Base-by-base conservation (phyloP, 805 yeast species). In the Candida multigemmis region DNA sequence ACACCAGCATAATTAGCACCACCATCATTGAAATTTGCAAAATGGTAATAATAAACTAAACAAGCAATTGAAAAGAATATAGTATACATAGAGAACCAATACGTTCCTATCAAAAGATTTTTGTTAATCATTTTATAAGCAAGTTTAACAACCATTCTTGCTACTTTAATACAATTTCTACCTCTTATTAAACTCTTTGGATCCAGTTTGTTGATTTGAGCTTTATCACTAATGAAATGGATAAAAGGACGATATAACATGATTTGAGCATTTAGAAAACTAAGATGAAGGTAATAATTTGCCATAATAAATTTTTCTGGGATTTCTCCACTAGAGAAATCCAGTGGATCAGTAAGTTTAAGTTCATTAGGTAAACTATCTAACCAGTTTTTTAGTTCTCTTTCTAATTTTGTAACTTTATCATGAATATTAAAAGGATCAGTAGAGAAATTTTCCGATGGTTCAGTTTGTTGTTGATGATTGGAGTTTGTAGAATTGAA, bases 51-150 rank as follows among this genome's bases (percentile, higher is more conserved):
- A 43, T 78, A 83, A 11, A 83, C 80, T 40, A 85, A 60, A 44
- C 94, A 81, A 1, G 94, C 93, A 33, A 85, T 85, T 3, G 93
- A 77, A 53, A 83, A 84, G 48, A 85, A 86, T 4, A 86, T 78
- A 0, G 95, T 83, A 49, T 86, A 86, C 44, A 82, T 80, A 5
- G 91, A 76, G 46, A 84, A 86, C 94, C 95, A 85, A 46, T 86
- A 87, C 2, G 91, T 81, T 1, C 94, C 94, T 37, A 77, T 72
- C 21, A 86, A 57, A 50, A 83, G 63, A 32, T 77, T 66, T 35
- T 75, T 72, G 37, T 71, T 68, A 35, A 80, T 75, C 85, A 86
- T 74, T 43, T 79, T 85, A 40, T 80, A 74, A 0, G 94, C 85
- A 31, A 84, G 49, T 41, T 77, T 76, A 11, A 86, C 86, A 16